Evolutionary conservation across 306 rosid genomes (phyloP), one percentile per base, ranked within the genome.

Genomic region (Quercus cerris): DNA sequence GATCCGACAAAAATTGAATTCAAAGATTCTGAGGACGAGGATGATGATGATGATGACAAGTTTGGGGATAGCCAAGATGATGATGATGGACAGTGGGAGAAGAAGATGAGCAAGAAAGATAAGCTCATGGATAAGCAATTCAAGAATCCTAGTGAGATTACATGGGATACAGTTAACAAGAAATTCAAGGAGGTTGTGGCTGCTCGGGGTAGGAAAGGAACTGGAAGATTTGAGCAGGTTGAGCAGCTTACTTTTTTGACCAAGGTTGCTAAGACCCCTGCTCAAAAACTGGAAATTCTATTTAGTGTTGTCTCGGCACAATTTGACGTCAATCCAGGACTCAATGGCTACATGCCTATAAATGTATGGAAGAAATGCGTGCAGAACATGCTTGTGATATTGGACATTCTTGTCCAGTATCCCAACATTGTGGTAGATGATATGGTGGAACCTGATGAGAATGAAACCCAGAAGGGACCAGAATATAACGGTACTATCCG

Each of bases 211-310:
- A 89, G 90, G 88, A 93, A 89, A 81, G 99, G 99, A 64, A 96
- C 99, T 51, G 99, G 99, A 73, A 88, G 97, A 81, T 91, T 96
- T 81, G 99, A 96, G 82, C 98, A 90, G 84, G 97, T 96, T 58
- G 98, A 96, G 81, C 98, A 93, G 85, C 98, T 96, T 74, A 81
- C 98, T n/a, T 91, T 96, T 89, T 86, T 96, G 80, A 91, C 97
- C 2, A 96, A 90, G 82, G 99, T 96, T 71, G 99, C 99, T 4
- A 93, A 96, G 84, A 96, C 99, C 54, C 98, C 99, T 62, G 98
- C 99, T 0, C 99, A 96, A 81, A 96, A 96, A 88, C 91, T 96
- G 64, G 97, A 96, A 86, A 96, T 96, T 72, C 86, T 93, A 62
- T 93, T 93, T 74, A 91, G 93, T 63, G 98, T 93, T 68, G 91